Conservation (phyloP, 257 asterid genomes). For the Striga asiatica region DNA sequence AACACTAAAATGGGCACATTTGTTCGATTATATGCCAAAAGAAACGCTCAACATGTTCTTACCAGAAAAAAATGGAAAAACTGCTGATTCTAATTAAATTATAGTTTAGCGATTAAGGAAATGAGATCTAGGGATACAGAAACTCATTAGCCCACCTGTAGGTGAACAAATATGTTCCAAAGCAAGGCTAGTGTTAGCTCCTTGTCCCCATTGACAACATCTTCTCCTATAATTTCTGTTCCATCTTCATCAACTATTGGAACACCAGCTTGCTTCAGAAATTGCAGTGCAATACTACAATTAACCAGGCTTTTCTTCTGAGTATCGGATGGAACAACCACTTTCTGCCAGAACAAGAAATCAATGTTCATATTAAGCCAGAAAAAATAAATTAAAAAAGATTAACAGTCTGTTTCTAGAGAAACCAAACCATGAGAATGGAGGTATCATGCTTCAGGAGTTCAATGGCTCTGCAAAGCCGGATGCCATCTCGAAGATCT, state of each 20-base stretch:
- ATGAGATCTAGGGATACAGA: neutral
- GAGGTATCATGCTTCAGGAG: constrained; percentile 72
- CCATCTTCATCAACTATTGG: constrained; percentile 72
- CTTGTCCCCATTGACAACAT: constrained; percentile 64
- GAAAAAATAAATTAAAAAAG: neutral
- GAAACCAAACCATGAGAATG: constrained; percentile 57
- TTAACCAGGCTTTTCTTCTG: constrained; percentile 60
- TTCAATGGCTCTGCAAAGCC: constrained; percentile 76
- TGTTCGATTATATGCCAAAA: too few relatives aligned
- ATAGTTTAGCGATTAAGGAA: neutral
- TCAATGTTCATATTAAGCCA: constrained; percentile 12
- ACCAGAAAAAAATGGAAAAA: neutral
- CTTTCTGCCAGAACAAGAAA: constrained; percentile 44
- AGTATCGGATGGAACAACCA: constrained; percentile 76
- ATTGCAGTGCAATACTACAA: constrained; percentile 75
- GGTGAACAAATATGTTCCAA: constrained; percentile 88
- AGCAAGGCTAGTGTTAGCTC: constrained; percentile 75
- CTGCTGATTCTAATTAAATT: neutral
- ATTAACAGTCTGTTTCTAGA: constrained; percentile 1
- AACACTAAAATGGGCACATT: too few relatives aligned
- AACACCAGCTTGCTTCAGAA: constrained; percentile 57
- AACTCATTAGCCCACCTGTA: constrained; percentile 49
- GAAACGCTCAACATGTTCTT: neutral
- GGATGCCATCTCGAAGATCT: constrained; percentile 78
- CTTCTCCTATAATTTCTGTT: constrained; percentile 53